Percentiles rank a stretch among this genome's conserved stretches.
Conservation (phyloP, 2,329 filamentous ascomycete species). For the Alternaria sp. region DNA sequence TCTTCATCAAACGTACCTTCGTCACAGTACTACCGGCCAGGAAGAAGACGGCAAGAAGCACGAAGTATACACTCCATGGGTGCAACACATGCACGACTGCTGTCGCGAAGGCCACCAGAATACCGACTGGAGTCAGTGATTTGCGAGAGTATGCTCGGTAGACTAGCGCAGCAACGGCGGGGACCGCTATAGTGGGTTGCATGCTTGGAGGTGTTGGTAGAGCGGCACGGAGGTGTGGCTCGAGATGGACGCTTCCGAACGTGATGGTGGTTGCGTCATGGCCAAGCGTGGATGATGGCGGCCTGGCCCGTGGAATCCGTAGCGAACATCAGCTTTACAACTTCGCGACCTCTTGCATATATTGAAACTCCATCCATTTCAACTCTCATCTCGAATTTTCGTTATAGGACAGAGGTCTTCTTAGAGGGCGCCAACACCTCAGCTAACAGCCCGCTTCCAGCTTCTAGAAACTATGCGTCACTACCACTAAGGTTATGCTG, state of each 20-base stretch:
- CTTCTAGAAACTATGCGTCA: background rate
- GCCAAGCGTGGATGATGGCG: background rate
- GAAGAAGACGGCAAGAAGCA: conserved; percentile 83
- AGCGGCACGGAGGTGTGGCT: conserved; percentile 17
- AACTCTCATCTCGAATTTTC: background rate
- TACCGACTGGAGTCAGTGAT: conserved; percentile 78
- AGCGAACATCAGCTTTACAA: background rate
- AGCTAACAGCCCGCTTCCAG: background rate
- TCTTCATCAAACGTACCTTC: conserved; percentile 62
- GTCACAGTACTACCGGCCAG: conserved; percentile 82
- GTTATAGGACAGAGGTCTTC: background rate
- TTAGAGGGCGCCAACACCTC: background rate
- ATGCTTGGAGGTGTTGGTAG: conserved; percentile 24
- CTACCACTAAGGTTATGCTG: background rate
- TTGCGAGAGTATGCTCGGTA: conserved; percentile 51
- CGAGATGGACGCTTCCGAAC: conserved; percentile 2
- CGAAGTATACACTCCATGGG: conserved; percentile 92
- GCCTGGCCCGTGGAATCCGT: background rate
- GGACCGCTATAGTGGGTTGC: conserved; percentile 39
- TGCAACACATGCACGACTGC: conserved; percentile 85
- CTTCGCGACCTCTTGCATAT: background rate
- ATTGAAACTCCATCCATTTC: background rate
- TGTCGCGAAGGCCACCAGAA: conserved; percentile 74
- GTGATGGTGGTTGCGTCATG: conserved; percentile 15
- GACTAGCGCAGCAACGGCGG: conserved; percentile 47